Evolutionary conservation across 179 eudicot genomes (phyloP), one percentile per base, ranked within the genome.

Genomic region (Beta corolliflora): DNA sequence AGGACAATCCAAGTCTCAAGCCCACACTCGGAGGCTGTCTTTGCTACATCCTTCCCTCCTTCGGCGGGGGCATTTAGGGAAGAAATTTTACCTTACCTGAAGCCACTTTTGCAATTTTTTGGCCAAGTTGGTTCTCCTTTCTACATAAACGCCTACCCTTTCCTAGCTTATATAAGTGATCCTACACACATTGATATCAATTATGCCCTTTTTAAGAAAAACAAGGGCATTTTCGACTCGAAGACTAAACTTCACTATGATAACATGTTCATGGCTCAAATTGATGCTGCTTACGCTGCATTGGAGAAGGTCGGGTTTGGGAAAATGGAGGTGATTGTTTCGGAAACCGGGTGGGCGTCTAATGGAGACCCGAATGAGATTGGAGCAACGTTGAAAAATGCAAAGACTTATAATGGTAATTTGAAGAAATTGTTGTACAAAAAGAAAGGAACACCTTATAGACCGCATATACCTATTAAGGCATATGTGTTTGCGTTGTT

Each of bases 341-440:
- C 98, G 0, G 98, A 95, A 81, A 95, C 98, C 0, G 98, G 98
- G n/a, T 95, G 98, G 97, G 97, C 95, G 0, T 95, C 98, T 0
- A 81, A 80, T 4, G 98, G 98, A 5, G 98, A 95, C 45, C 84
- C 82, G 1, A 86, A 86, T 50, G 97, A 95, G 79, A 81, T 73
- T 3, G 97, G 93, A 0, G 93, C 98, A 0, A 80, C 83, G 0
- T 6, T 83, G 44, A 77, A 85, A 50, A 93, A 93, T 80, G 98
- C 98, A 0, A 83, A 81, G 80, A 91, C 91, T 29, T 95, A 93
- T 45, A 93, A 95, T 54, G 29, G 54, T 5, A 93, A 95, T 81
- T 68, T 95, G 19, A 87, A 84, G 52, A 95, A 93, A 81, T 71
- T 78, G 87, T 81, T 95, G 21, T 16, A 71, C 80, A 93, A 90